A percentile compares a stretch with the other conserved stretches of the same genome.
phyloP scores from a whole-genome alignment of 1,284 basidiomycete species.

The Ceratorhiza oryzae-sativae region DNA sequence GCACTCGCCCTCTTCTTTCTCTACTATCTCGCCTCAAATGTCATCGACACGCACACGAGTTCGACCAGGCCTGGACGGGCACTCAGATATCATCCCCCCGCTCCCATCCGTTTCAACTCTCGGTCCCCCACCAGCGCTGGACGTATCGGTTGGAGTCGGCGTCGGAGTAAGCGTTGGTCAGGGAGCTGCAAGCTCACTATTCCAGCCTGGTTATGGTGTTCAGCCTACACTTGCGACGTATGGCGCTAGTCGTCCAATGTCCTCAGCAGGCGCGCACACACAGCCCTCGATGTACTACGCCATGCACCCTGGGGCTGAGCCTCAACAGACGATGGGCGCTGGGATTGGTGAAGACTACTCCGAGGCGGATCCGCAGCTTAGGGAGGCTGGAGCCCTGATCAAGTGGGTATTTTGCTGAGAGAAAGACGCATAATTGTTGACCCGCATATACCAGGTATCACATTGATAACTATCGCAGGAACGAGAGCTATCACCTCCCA shows the following conservation, averaged over 20 bases:
- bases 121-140: slow-evolving; percentile 26
- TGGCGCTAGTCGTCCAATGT: slow-evolving; percentile 31
- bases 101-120: slow-evolving; percentile 36
- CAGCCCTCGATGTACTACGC: slow-evolving; percentile 29
- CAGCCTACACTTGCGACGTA: background rate
- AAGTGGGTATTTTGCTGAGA: slow-evolving; percentile 54
- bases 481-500: slow-evolving; percentile 81
- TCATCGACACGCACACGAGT: slow-evolving; percentile 35
- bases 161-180: slow-evolving; percentile 31
- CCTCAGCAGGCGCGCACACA: background rate
- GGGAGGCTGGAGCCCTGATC: slow-evolving; percentile 83
- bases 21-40: slow-evolving; percentile 30
- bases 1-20: slow-evolving; percentile 7
- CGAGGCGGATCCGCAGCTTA: slow-evolving; percentile 67
- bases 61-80: slow-evolving; percentile 17
- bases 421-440: background rate
- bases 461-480: slow-evolving; percentile 74
- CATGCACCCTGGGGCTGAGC: slow-evolving; percentile 19
- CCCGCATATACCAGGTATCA: slow-evolving; percentile 66
- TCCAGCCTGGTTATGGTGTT: slow-evolving; percentile 24
- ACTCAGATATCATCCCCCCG: slow-evolving; percentile 26
- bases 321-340: slow-evolving; percentile 56
- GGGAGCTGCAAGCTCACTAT: slow-evolving; percentile 1
- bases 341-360: slow-evolving; percentile 21
- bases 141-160: slow-evolving; percentile 23